Conservation (phyloP, 106 monocot species). For the Apostasia ramifera region DNA sequence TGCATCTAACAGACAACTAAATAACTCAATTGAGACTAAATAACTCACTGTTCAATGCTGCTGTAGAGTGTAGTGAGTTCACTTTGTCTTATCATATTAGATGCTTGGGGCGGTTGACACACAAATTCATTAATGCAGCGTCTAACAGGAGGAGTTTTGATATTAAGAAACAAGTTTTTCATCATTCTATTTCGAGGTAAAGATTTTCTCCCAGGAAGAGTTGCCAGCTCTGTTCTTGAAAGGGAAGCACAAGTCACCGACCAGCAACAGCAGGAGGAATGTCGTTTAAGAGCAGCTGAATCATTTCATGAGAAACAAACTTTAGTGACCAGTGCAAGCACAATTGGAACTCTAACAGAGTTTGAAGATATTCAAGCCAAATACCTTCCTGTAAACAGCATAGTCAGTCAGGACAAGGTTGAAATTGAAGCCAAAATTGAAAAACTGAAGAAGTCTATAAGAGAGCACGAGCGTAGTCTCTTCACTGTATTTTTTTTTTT, state of each 20-base stretch:
- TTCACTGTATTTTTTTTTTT: conserved; percentile 43
- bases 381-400: conserved; percentile 13
- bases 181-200: conserved; percentile 93
- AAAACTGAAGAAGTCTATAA: conserved; percentile 57
- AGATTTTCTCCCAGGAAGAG: conserved; percentile 67
- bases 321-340: conserved; percentile 9
- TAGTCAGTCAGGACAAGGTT: conserved; percentile 10
- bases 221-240: conserved; percentile 46
- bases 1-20: no score
- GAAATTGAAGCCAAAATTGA: conserved; percentile 54
- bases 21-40: no score
- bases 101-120: no score
- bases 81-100: no score
- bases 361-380: conserved; percentile 46
- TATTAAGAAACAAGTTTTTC: conserved; percentile 86
- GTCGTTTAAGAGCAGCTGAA: conserved; percentile 32
- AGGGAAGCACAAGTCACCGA: conserved; percentile 52
- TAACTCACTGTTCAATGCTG: no score
- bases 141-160: conserved; percentile 86
- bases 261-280: conserved; percentile 67
- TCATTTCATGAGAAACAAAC: conserved; percentile 12
- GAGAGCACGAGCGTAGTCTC: conserved; percentile 57
- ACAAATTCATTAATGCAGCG: conserved; percentile 64
- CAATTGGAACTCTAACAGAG: conserved; percentile 52
- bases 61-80: no score